These are phyloP conservation scores for Ampelocalamus luodianensis DNA, from an alignment of 176 grass and related monocot genomes.

Conservation along the genomic window DNA sequence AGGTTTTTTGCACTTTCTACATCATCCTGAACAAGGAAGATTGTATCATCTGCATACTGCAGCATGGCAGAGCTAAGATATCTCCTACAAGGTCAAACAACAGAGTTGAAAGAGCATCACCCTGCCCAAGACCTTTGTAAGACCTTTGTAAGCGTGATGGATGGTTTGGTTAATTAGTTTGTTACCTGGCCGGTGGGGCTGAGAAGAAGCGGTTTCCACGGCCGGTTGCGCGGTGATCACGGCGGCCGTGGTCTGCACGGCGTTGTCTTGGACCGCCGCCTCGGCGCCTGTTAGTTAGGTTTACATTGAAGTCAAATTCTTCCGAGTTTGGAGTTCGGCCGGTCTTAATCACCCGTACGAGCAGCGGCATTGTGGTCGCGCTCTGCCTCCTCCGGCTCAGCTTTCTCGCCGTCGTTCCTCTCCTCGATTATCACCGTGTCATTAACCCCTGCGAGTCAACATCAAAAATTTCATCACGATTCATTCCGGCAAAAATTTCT, in stretches of 20 bases:
- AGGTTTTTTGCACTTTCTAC: too few relatives aligned
- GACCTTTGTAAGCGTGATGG: too few relatives aligned
- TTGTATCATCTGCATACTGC: too few relatives aligned
- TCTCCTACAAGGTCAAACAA: too few relatives aligned
- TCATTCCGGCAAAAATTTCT: background rate
- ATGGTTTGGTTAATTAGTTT: background rate
- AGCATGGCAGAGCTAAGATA: too few relatives aligned
- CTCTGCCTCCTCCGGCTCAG: constrained; percentile 18
- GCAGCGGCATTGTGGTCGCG: background rate
- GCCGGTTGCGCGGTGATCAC: background rate
- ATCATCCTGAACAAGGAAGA: too few relatives aligned
- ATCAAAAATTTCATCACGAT: too few relatives aligned
- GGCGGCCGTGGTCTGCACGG: constrained; percentile 23
- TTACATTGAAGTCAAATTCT: background rate
- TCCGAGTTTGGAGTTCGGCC: background rate
- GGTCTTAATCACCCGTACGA: background rate
- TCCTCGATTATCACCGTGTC: constrained; percentile 46
- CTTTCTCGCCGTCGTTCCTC: constrained; percentile 18
- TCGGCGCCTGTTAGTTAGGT: background rate
- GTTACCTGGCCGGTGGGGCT: constrained; percentile 18
- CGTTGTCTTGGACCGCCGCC: background rate
- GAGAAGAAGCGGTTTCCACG: background rate
- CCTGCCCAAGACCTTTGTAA: too few relatives aligned
- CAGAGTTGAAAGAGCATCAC: too few relatives aligned
- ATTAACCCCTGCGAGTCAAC: constrained; percentile 38